These are phyloP conservation scores for Candida arabinofermentans DNA, from an alignment of 805 yeast species.

Conservation along the genomic window DNA sequence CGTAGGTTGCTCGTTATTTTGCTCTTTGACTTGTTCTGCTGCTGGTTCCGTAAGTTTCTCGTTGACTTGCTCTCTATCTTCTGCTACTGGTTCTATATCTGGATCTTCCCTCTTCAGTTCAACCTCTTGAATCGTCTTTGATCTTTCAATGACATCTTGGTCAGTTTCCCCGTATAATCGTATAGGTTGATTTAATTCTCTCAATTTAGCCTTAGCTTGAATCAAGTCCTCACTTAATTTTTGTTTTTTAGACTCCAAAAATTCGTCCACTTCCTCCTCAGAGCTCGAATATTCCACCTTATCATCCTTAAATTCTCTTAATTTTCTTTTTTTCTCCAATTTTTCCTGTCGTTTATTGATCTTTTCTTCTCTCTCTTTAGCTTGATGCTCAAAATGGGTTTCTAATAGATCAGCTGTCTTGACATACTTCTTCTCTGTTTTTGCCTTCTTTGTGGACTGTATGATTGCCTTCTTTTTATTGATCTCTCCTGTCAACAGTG, in stretches of 20 bases:
- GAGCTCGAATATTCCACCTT: constrained; percentile 1
- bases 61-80: background rate
- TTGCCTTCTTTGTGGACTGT: constrained; percentile 5
- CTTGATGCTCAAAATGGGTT: constrained; percentile 4
- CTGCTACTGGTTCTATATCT: background rate
- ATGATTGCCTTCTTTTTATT: constrained; percentile 36
- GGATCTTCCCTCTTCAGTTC: constrained; percentile 6
- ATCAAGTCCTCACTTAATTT: background rate
- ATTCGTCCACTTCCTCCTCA: background rate
- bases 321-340: constrained; percentile 1
- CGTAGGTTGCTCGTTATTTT: background rate
- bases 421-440: constrained; percentile 3
- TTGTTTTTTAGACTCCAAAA: background rate
- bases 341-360: constrained; percentile 2
- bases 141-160: constrained; percentile 9
- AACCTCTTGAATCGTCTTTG: background rate
- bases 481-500: constrained; percentile 44
- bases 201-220: constrained; percentile 6
- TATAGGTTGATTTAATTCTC: constrained; percentile 13
- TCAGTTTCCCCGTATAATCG: constrained; percentile 17
- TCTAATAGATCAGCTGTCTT: constrained; percentile 12
- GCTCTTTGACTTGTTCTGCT: background rate
- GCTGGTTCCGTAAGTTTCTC: background rate
- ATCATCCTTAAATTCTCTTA: constrained; percentile 2
- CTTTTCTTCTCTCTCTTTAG: constrained; percentile 3